Evolutionary conservation across 1,139 yeast species (phyloP).

Genomic region (Keqinozyma sinolaborantium): DNA sequence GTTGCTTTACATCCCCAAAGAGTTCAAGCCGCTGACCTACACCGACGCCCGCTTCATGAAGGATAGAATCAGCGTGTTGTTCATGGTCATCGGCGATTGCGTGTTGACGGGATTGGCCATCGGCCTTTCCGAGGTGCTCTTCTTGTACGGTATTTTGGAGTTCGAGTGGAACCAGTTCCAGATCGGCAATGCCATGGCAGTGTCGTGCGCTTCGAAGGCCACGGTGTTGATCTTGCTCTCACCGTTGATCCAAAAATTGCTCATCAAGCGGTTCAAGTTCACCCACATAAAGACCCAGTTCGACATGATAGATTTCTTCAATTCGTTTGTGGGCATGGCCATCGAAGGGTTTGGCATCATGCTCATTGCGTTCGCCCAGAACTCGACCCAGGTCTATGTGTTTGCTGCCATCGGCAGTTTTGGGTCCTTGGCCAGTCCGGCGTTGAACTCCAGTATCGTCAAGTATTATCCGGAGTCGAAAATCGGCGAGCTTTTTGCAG

Average conservation of each 20-base stretch:
- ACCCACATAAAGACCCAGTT: slow-evolving; percentile 36
- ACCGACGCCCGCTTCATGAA: slow-evolving; percentile 9
- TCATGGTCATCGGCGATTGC: slow-evolving; percentile 44
- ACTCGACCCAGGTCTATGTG: slow-evolving; percentile 11
- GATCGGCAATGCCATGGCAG: slow-evolving; percentile 56
- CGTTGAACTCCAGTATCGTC: slow-evolving; percentile 29
- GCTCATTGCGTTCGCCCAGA: slow-evolving; percentile 15
- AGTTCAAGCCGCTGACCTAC: slow-evolving; percentile 11
- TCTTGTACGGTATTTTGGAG: slow-evolving; percentile 54
- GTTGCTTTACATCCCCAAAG: slow-evolving; percentile 35
- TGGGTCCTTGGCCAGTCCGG: slow-evolving; percentile 36
- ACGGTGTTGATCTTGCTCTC: slow-evolving; percentile 26
- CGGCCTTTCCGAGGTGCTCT: slow-evolving; percentile 33
- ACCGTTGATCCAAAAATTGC: slow-evolving; percentile 27
- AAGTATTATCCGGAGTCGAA: slow-evolving; percentile 38
- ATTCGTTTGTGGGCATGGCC: slow-evolving; percentile 19
- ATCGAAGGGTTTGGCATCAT: slow-evolving; percentile 41
- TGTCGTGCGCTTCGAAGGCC: slow-evolving; percentile 43
- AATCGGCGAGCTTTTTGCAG: slow-evolving; percentile 39
- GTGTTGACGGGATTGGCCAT: slow-evolving; percentile 30
- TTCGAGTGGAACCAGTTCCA: slow-evolving; percentile 60
- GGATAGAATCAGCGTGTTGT: slow-evolving; percentile 31
- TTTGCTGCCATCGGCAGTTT: slow-evolving; percentile 29
- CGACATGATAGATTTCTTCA: slow-evolving; percentile 53
- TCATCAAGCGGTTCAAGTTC: slow-evolving; percentile 25